These are phyloP conservation scores for Kazachstania sp. DNA, from an alignment of 1,139 yeast species.

Conservation along the genomic window DNA sequence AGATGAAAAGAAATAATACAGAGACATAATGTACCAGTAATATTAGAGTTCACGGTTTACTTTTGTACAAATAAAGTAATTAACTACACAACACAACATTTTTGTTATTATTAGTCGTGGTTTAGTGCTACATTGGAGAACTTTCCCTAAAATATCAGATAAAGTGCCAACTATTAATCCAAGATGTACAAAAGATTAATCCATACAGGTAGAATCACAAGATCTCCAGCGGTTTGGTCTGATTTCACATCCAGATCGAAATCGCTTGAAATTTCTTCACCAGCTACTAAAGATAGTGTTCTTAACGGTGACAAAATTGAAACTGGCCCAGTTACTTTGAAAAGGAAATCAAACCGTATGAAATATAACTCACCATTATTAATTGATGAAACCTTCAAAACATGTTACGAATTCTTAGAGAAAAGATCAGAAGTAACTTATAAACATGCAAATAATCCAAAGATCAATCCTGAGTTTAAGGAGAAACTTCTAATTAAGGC, in stretches of 20 bases:
- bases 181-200: conserved; percentile 6
- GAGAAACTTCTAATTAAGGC: conserved; percentile 40
- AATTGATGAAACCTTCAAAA: conserved; percentile 62
- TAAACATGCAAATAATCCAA: conserved; percentile 12
- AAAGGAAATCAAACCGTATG: conserved; percentile 36
- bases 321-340: conserved; percentile 38
- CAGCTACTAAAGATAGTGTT: conserved; percentile 14
- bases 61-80: too few relatives aligned
- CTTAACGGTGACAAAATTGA: conserved; percentile 13
- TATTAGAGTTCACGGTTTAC: too few relatives aligned
- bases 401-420: conserved; percentile 56
- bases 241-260: conserved; percentile 19
- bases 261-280: conserved; percentile 17
- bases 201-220: conserved; percentile 2
- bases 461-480: conserved; percentile 27
- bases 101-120: too few relatives aligned
- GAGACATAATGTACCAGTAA: too few relatives aligned
- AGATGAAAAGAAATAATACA: too few relatives aligned
- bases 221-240: conserved; percentile 14
- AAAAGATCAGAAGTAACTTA: conserved; percentile 33
- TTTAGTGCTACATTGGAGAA: too few relatives aligned
- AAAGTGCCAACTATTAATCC: background rate
- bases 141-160: too few relatives aligned
- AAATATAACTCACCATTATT: conserved; percentile 62
- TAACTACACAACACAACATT: too few relatives aligned